Evolutionary conservation across 495 filamentous ascomycete species (phyloP), one percentile per base, ranked within the genome.

Genomic region (Astrothelium macrocarpum): DNA sequence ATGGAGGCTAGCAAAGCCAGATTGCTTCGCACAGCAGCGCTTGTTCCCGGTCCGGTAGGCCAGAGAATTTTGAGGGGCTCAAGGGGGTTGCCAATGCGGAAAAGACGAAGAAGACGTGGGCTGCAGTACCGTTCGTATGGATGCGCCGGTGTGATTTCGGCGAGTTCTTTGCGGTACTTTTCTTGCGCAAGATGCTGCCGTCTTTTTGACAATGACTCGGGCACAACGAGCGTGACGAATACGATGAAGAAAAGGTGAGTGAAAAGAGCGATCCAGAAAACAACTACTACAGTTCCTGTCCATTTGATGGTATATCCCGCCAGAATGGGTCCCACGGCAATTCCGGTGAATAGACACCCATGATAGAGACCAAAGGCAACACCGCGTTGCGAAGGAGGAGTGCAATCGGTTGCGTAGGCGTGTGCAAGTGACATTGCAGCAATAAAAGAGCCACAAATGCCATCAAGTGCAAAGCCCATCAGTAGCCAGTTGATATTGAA

Each of bases 281-380:
- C 82, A 26, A 79, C 79, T 25, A 95, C 67, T 14, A 90, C 75
- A 2, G 81, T 78, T 0, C 85, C 86, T 0, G 88, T 91, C 67
- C 73, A 75, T 68, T 87, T 80, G 56, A 96, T 84, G 36, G 97
- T 68, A 64, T 87, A 84, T 9, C 88, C 94, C 2, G 89, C 88
- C 10, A 94, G 65, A 16, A 90, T 78, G 1, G 94, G 94, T 0
- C 94, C 94, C 14, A 88, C 65, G 3, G 94, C 92, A 56, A 97
- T 85, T 29, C 94, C 94, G 10, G 82, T 80, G 70, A 96, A 98
- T 18, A 98, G 78, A 68, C 85, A 87, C 16, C 90, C 91, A 68
- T 97, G 90, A 65, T 96, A 87, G 67, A 89, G 90, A 2, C 89
- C 91, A 73, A 98, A 96, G 26, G 85, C 84, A n/a, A 94, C 87